A percentile compares a stretch with the other conserved stretches of the same genome.
phyloP scores from a whole-genome alignment of 352 stramenopile genomes.

The Phytophthora kernoviae region DNA sequence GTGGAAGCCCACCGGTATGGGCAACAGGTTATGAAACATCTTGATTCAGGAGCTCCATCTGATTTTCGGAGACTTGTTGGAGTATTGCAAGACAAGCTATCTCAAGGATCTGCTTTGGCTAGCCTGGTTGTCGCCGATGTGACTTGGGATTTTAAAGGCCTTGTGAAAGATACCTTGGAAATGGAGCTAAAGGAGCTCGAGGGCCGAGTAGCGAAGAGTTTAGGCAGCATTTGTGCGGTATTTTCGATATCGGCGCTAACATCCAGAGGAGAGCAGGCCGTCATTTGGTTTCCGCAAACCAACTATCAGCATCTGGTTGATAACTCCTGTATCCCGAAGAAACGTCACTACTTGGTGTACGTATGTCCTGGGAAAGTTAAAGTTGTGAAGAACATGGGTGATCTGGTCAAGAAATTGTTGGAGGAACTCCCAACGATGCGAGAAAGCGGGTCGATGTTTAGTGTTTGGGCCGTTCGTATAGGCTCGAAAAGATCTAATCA shows the following conservation, averaged over 20 bases:
- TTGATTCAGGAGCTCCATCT: neutral
- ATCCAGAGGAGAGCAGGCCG: slow-evolving; percentile 24
- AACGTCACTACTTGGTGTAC: slow-evolving; percentile 58
- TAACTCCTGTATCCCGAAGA: neutral
- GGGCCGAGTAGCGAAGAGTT: slow-evolving; percentile 26
- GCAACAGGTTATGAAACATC: slow-evolving; percentile 34
- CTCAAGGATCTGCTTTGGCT: slow-evolving; percentile 9
- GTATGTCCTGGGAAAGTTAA: slow-evolving; percentile 70
- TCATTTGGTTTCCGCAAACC: slow-evolving; percentile 49
- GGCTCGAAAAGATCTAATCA: slow-evolving; percentile 14
- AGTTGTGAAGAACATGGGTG: slow-evolving; percentile 54
- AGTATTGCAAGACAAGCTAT: slow-evolving; percentile 18
- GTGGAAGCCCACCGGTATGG: slow-evolving; percentile 60
- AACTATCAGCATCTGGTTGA: neutral
- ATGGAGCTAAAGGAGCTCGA: slow-evolving; percentile 68
- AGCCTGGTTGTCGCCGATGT: slow-evolving; percentile 48
- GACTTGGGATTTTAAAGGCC: slow-evolving; percentile 64
- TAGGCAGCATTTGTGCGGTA: slow-evolving; percentile 42
- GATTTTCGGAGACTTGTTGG: slow-evolving; percentile 37
- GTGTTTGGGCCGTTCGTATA: slow-evolving; percentile 42
- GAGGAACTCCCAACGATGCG: slow-evolving; percentile 45
- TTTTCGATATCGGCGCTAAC: slow-evolving; percentile 20
- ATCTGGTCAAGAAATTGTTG: slow-evolving; percentile 57
- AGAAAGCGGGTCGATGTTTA: slow-evolving; percentile 35
- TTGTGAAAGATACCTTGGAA: slow-evolving; percentile 48